Base-by-base conservation (phyloP, 2,329 filamentous ascomycete genomes). In the Epichloe festucae region DNA sequence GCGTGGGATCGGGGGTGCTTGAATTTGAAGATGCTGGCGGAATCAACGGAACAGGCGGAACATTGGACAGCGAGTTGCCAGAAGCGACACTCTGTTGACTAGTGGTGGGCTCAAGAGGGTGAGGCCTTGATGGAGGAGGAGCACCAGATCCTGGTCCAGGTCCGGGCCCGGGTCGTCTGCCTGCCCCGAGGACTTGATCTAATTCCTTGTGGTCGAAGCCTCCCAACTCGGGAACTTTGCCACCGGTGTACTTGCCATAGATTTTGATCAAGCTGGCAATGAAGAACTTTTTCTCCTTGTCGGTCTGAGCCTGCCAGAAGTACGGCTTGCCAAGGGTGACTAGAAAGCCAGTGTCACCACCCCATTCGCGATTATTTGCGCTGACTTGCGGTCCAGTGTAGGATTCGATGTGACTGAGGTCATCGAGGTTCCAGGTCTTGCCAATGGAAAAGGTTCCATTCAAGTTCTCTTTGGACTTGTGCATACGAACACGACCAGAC, bases 271-370 rank as follows among this genome's bases (percentile, higher is more conserved):
- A 71, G 67, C 90, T 96, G 36, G 87, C 89, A 62, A 98, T 93
- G 68, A 98, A 98, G 70, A 97, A 97, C 65, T 95, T 91, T 74
- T 96, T 97, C 70, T 98, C 93, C 71, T 96, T 96, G 50, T 87
- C 79, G 1, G 88, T 93, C 57, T 89, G 84, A 36, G 93, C 89
- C 67, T 95, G 82, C 93, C 93, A 98, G 67, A 93, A 98, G 69
- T 98, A 98, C 0, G 89, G 87, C 67, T 98, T 98, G 27, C 86
- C 85, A 31, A 98, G 79, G 1, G 84, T 93, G 48, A 97, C 88
- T 27, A 85, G 74, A 63, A 98, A 97, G 15, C 93, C 93, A 44
- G 82, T 81, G 52, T 84, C 84, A 49, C 85, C 84, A 21, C 89
- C 91, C 87, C 87, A 95, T 63, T 85, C 69, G 77, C 85, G 67